These are phyloP conservation scores for Aspergillus panamensis DNA, from an alignment of 495 filamentous ascomycete species.

Conservation along the genomic window DNA sequence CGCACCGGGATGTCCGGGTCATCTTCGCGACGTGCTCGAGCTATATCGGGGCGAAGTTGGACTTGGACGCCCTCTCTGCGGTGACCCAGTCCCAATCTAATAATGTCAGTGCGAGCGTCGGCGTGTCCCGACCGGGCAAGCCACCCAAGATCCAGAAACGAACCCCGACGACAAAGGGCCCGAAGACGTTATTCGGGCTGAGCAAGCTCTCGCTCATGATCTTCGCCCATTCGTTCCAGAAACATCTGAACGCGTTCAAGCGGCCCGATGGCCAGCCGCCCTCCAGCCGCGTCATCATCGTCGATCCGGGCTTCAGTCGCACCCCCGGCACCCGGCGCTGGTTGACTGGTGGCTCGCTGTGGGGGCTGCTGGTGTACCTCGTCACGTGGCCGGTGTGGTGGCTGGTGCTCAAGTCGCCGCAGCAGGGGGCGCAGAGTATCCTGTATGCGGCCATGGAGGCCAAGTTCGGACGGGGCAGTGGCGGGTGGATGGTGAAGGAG, in stretches of 20 bases:
- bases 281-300: slow-evolving; percentile 75
- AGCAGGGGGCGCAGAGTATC: slow-evolving; percentile 82
- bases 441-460: slow-evolving; percentile 82
- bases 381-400: slow-evolving; percentile 76
- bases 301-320: slow-evolving; percentile 78
- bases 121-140: too few relatives aligned
- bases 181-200: slow-evolving; percentile 62
- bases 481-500: slow-evolving; percentile 77
- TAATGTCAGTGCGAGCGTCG: too few relatives aligned
- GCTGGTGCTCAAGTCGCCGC: slow-evolving; percentile 78
- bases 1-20: slow-evolving; percentile 88
- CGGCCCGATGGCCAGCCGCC: slow-evolving; percentile 77
- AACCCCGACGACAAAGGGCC: slow-evolving; percentile 4
- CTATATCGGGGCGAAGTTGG: slow-evolving; percentile 68
- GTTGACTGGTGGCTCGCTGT: slow-evolving; percentile 77
- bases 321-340: slow-evolving; percentile 86
- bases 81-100: background rate
- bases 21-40: slow-evolving; percentile 81
- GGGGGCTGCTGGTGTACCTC: slow-evolving; percentile 77
- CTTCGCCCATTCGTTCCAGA: slow-evolving; percentile 84
- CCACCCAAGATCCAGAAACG: background rate
- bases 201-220: slow-evolving; percentile 88
- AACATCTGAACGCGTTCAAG: slow-evolving; percentile 75
- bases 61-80: slow-evolving; percentile 41
- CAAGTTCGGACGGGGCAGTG: slow-evolving; percentile 60